phyloP scores from a whole-genome alignment of 306 rosid species.

The Inga laurina region DNA sequence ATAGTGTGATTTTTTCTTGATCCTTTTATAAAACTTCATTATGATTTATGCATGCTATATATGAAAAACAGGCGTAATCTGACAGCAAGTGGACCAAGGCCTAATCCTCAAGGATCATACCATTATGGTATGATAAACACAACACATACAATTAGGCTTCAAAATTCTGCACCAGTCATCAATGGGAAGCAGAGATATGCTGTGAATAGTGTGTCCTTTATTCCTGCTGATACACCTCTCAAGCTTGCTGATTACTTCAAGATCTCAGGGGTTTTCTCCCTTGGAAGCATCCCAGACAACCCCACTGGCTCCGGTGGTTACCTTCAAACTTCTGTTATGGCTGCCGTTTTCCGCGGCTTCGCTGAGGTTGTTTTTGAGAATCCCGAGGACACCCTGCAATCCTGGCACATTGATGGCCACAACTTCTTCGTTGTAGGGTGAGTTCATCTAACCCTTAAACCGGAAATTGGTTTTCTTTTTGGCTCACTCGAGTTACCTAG shows the following conservation, averaged over 20 bases:
- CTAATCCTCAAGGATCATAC: slow-evolving; percentile 93
- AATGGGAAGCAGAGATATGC: slow-evolving; percentile 84
- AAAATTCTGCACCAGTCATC: slow-evolving; percentile 67
- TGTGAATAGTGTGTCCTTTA: slow-evolving; percentile 75
- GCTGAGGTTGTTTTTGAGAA: slow-evolving; percentile 77
- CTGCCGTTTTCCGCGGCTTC: slow-evolving; percentile 66
- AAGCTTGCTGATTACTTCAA: slow-evolving; percentile 86
- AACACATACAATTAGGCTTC: slow-evolving; percentile 68
- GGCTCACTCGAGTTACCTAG: not conserved
- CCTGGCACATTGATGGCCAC: slow-evolving; percentile 88
- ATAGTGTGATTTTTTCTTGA: no score
- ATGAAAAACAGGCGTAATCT: slow-evolving; percentile 62
- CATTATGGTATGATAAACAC: slow-evolving; percentile 80
- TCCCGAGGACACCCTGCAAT: slow-evolving; percentile 67
- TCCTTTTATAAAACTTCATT: no score
- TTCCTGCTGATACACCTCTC: slow-evolving; percentile 80
- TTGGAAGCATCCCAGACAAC: slow-evolving; percentile 59
- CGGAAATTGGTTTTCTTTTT: not conserved
- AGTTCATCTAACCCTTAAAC: slow-evolving; percentile 21
- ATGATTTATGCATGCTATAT: no score
- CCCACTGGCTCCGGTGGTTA: slow-evolving; percentile 66
- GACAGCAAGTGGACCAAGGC: slow-evolving; percentile 96
- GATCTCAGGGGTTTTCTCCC: slow-evolving; percentile 68
- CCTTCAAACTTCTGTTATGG: slow-evolving; percentile 81
- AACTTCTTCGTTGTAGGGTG: slow-evolving; percentile 84